Conservation (phyloP, 202 grass and related monocot genomes). For the Eragrostis tef region DNA sequence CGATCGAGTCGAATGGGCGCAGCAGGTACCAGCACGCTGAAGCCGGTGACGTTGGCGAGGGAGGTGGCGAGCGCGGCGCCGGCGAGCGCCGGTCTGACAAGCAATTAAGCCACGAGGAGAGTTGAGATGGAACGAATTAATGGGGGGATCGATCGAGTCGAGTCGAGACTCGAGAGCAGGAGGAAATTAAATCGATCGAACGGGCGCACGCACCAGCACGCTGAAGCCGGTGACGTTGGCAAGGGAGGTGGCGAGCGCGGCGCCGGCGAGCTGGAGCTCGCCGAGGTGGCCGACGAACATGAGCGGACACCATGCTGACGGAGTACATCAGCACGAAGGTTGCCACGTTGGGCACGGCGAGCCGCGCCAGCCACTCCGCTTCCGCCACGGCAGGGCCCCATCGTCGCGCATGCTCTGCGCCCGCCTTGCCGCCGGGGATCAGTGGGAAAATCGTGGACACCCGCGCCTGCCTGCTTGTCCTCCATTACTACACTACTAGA, state of each 20-base stretch:
- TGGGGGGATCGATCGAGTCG: too few relatives aligned
- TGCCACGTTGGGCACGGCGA: not conserved
- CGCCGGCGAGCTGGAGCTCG: conserved; percentile 18
- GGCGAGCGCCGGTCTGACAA: too few relatives aligned
- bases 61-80: too few relatives aligned
- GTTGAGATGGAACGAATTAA: too few relatives aligned
- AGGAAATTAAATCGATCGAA: too few relatives aligned
- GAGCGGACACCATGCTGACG: conserved; percentile 6
- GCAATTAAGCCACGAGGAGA: too few relatives aligned
- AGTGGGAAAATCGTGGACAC: not conserved
- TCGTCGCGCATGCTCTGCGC: not conserved
- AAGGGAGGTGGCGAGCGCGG: not conserved
- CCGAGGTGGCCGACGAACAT: conserved; percentile 29
- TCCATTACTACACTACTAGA: too few relatives aligned
- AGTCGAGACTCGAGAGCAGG: too few relatives aligned
- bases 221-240: not conserved
- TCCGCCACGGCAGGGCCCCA: not conserved
- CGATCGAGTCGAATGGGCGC: too few relatives aligned
- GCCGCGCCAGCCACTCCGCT: not conserved
- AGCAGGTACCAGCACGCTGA: conserved; percentile 3
- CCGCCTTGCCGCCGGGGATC: not conserved
- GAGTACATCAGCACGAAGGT: not conserved
- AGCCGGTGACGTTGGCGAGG: conserved; percentile 19
- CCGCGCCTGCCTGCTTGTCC: not conserved
- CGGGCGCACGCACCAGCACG: too few relatives aligned